Evolutionary conservation across 345 rosid species (phyloP).

Genomic region (Trapa incisa): DNA sequence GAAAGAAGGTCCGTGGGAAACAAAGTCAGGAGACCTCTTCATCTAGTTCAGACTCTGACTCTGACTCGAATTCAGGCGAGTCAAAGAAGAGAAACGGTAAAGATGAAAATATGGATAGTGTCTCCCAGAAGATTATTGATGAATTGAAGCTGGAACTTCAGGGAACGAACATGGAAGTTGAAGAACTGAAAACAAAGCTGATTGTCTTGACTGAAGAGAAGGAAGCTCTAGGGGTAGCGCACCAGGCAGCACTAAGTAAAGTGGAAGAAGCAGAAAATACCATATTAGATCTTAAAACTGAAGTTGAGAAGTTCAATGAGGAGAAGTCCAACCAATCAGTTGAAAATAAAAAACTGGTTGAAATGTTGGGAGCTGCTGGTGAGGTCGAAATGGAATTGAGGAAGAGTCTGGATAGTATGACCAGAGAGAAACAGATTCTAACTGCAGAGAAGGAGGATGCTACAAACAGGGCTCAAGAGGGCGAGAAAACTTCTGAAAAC

Average conservation of each 20-base stretch:
- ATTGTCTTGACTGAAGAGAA: slow-evolving; percentile 37
- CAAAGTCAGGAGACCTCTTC: slow-evolving; percentile 31
- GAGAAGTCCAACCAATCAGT: slow-evolving; percentile 21
- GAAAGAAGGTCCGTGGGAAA: slow-evolving; percentile 42
- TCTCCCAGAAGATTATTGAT: slow-evolving; percentile 28
- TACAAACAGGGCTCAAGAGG: slow-evolving; percentile 21
- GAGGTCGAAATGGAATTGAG: slow-evolving; percentile 15
- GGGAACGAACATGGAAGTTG: slow-evolving; percentile 39
- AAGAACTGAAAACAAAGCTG: slow-evolving; percentile 41
- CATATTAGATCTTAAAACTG: slow-evolving; percentile 37
- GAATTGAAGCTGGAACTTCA: slow-evolving; percentile 53
- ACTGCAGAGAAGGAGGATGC: slow-evolving; percentile 13
- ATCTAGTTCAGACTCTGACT: slow-evolving; percentile 70
- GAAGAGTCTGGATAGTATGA: slow-evolving; percentile 14
- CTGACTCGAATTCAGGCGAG: slow-evolving; percentile 58
- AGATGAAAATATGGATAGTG: slow-evolving; percentile 48
- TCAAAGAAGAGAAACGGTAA: slow-evolving; percentile 33
- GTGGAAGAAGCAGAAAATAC: slow-evolving; percentile 40
- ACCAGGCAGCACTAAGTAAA: slow-evolving; percentile 39
- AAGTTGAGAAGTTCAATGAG: slow-evolving; percentile 30
- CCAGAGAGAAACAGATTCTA: slow-evolving; percentile 15
- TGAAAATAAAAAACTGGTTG: slow-evolving; percentile 22
- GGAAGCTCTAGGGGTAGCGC: slow-evolving; percentile 38
- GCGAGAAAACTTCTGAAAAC: slow-evolving; percentile 15
- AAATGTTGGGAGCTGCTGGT: slow-evolving; percentile 16